Percentiles rank a stretch among this genome's conserved stretches.
These are phyloP conservation scores for Durio zibethinus DNA, from an alignment of 345 rosid species.

Conservation along the genomic window DNA sequence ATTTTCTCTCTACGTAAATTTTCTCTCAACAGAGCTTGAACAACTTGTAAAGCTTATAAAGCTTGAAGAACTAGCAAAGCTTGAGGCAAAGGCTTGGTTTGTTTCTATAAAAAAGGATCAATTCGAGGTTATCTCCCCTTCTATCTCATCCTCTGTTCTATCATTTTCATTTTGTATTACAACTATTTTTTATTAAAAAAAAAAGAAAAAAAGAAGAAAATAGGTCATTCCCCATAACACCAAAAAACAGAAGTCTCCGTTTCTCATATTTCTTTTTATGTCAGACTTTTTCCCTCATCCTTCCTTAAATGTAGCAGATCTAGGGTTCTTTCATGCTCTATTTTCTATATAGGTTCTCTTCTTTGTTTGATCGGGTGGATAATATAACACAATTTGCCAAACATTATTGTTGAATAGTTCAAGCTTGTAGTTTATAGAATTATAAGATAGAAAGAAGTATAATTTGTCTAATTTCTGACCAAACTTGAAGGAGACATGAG, in stretches of 20 bases:
- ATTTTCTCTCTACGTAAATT: too few species aligned
- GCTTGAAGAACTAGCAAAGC: too few species aligned
- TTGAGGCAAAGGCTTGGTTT: too few species aligned
- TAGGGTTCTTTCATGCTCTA: conserved; percentile 22
- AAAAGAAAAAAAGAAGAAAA: not conserved
- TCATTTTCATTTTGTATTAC: too few species aligned
- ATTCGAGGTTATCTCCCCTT: too few species aligned
- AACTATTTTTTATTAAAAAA: too few species aligned
- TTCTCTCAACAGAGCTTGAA: too few species aligned
- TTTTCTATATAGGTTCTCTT: not conserved
- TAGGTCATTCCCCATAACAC: not conserved
- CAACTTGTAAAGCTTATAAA: too few species aligned
- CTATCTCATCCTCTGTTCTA: too few species aligned
- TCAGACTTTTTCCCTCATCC: not conserved
- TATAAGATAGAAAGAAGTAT: conserved; percentile 28
- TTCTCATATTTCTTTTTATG: not conserved
- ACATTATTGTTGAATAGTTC: conserved; percentile 53
- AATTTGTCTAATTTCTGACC: conserved; percentile 19
- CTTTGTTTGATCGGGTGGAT: conserved; percentile 16
- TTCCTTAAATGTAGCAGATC: conserved; percentile 37
- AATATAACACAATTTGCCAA: too few species aligned
- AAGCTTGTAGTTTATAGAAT: conserved; percentile 41
- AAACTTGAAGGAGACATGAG: conserved; percentile 18
- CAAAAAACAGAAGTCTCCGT: conserved; percentile 7
- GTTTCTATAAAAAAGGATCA: too few species aligned